phyloP scores from a whole-genome alignment of 805 yeast genomes.

The Schwanniomyces pseudopolymorphus region DNA sequence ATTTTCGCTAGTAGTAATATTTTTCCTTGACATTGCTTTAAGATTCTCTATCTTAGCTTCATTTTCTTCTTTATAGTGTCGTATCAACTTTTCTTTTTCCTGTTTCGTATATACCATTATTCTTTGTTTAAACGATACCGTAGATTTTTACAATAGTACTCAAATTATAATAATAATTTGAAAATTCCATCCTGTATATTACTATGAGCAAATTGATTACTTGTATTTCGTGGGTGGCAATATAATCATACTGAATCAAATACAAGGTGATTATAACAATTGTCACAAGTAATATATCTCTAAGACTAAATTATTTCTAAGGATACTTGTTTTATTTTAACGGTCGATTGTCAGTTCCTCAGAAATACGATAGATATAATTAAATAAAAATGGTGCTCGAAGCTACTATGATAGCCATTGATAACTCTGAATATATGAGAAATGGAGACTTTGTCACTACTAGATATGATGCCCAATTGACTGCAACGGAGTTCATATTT shows the following conservation, averaged over 20 bases:
- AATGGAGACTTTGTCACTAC: constrained; percentile 92
- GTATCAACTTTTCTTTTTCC: constrained; percentile 39
- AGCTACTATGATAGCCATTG: constrained; percentile 93
- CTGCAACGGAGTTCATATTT: constrained; percentile 84
- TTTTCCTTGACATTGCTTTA: constrained; percentile 20
- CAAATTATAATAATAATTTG: background rate
- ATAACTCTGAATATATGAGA: constrained; percentile 93
- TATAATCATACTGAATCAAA: background rate
- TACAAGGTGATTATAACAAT: background rate
- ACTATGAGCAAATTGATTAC: background rate
- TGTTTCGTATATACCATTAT: constrained; percentile 20
- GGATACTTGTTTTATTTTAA: background rate
- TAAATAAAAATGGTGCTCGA: constrained; percentile 75
- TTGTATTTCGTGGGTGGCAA: constrained; percentile 2
- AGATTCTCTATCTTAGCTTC: constrained; percentile 21
- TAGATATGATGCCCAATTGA: constrained; percentile 89
- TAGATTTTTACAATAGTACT: background rate
- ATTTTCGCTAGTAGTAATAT: constrained; percentile 27
- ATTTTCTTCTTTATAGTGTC: constrained; percentile 22
- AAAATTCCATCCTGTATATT: background rate
- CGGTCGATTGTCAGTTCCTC: background rate
- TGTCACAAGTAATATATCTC: background rate
- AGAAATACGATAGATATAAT: background rate
- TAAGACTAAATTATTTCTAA: background rate
- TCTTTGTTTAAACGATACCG: background rate